A percentile compares a stretch with the other conserved stretches of the same genome.
Conservation (phyloP, 257 asterid genomes). For the Osmanthus fragrans region DNA sequence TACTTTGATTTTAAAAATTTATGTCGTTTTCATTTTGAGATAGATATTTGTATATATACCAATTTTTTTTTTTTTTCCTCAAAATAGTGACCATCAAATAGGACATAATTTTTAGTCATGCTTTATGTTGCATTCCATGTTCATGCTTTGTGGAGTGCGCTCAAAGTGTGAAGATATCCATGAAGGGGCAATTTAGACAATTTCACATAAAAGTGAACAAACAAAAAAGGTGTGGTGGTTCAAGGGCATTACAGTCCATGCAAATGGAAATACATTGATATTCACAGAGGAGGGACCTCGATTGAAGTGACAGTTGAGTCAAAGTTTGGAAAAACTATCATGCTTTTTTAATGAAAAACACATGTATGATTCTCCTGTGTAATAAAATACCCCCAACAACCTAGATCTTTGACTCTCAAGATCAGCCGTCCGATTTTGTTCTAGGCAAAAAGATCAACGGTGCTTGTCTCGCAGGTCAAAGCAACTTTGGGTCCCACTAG, state of each 20-base stretch:
- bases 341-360: background rate
- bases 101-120: background rate
- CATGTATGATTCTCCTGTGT: background rate
- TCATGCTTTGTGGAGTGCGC: too few relatives aligned
- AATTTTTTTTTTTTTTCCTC: too few relatives aligned
- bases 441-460: background rate
- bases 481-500: background rate
- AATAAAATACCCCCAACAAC: background rate
- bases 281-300: background rate
- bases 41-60: too few relatives aligned
- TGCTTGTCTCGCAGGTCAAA: background rate
- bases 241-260: conserved; percentile 1
- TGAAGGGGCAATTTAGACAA: background rate
- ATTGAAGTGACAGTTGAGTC: conserved; percentile 15
- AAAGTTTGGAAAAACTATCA: conserved; percentile 16
- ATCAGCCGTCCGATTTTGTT: background rate
- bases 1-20: too few relatives aligned
- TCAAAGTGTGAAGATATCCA: background rate
- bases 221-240: background rate
- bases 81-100: too few relatives aligned
- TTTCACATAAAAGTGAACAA: background rate
- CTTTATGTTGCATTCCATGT: background rate
- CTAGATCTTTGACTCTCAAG: background rate
- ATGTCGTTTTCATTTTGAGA: too few relatives aligned
- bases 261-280: background rate